Percentiles rank a stretch among this genome's conserved stretches.
These are phyloP conservation scores for Naganishia kalamii DNA, from an alignment of 768 basidiomycete species.

Conservation along the genomic window DNA sequence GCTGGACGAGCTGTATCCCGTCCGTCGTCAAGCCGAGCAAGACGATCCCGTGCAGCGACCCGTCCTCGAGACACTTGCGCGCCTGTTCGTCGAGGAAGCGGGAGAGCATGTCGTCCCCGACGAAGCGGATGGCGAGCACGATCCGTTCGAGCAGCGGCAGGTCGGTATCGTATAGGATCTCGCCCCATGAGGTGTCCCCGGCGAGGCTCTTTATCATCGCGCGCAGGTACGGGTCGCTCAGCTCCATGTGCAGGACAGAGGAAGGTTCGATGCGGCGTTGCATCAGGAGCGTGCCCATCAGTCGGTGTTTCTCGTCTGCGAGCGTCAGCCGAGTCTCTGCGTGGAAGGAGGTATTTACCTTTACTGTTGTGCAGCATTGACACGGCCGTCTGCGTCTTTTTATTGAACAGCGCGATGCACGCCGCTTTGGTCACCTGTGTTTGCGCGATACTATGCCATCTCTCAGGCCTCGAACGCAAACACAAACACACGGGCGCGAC, in stretches of 20 bases:
- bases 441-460: conserved; percentile 19
- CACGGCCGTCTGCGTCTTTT: conserved; percentile 36
- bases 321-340: background rate
- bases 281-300: conserved; percentile 35
- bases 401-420: conserved; percentile 41
- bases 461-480: background rate
- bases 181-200: conserved; percentile 41
- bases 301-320: conserved; percentile 36
- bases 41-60: conserved; percentile 30
- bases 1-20: conserved; percentile 30
- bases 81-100: conserved; percentile 34
- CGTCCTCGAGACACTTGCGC: conserved; percentile 23
- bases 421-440: conserved; percentile 40
- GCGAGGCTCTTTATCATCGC: conserved; percentile 36
- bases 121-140: conserved; percentile 36
- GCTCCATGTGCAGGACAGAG: conserved; percentile 27
- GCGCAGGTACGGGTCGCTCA: conserved; percentile 43
- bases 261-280: conserved; percentile 35
- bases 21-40: conserved; percentile 37
- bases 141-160: conserved; percentile 39
- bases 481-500: background rate
- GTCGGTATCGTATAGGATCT: conserved; percentile 36
- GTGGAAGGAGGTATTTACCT: conserved; percentile 20
- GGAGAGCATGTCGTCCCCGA: conserved; percentile 37
- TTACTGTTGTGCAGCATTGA: conserved; percentile 36